Conservation (phyloP, 768 basidiomycete species). For the Leccinum uliginosum region DNA sequence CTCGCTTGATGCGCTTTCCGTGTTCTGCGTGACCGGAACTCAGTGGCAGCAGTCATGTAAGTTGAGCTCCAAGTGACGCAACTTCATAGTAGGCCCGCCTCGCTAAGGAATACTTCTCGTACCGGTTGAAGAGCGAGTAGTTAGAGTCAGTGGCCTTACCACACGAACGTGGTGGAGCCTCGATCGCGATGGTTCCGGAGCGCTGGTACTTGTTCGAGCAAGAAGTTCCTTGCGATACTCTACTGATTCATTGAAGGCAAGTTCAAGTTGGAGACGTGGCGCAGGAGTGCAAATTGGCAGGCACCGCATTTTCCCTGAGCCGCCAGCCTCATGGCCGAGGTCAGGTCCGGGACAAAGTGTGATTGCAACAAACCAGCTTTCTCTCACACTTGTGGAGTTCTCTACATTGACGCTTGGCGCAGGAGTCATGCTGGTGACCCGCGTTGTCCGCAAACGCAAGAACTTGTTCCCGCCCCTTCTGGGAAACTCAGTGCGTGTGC, state of each 20-base stretch:
- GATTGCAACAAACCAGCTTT: neutral
- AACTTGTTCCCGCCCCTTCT: neutral
- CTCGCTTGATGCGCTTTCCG: neutral
- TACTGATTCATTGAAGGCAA: neutral
- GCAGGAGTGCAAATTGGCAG: neutral
- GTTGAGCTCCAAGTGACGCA: neutral
- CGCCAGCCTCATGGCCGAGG: neutral
- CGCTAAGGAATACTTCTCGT: conserved; percentile 1
- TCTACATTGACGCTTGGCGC: neutral
- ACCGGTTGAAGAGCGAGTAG: neutral
- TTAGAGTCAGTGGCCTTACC: neutral
- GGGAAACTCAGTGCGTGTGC: neutral
- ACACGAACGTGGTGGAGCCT: neutral
- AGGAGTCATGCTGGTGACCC: neutral
- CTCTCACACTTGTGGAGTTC: neutral
- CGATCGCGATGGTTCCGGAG: neutral
- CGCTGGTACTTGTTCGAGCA: neutral
- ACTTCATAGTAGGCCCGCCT: neutral
- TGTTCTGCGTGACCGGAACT: neutral
- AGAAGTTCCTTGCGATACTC: neutral
- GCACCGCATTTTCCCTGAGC: neutral
- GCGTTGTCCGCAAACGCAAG: neutral
- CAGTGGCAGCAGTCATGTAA: neutral
- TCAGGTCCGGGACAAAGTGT: neutral
- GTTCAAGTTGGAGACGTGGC: neutral